These are phyloP conservation scores for Terana coerulea DNA, from an alignment of 768 basidiomycete genomes.

Conservation along the genomic window DNA sequence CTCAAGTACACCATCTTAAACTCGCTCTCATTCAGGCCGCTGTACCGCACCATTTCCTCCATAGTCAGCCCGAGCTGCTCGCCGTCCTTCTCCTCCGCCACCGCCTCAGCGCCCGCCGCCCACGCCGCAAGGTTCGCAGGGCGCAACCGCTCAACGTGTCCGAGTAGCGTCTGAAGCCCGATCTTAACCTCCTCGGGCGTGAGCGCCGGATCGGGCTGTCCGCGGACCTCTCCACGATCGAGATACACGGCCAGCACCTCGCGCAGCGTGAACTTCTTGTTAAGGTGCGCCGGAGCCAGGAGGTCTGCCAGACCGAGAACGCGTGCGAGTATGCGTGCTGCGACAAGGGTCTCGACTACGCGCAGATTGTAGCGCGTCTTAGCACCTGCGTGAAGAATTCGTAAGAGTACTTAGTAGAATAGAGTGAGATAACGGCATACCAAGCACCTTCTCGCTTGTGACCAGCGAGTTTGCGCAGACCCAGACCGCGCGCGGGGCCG, in stretches of 20 bases:
- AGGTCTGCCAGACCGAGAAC: constrained; percentile 51
- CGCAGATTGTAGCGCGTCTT: constrained; percentile 83
- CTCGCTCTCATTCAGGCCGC: constrained; percentile 47
- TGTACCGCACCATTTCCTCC: constrained; percentile 69
- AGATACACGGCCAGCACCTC: constrained; percentile 61
- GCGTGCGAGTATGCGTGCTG: constrained; percentile 71
- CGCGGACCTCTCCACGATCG: constrained; percentile 19
- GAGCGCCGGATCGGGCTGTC: constrained; percentile 39
- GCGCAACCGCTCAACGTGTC: constrained; percentile 50
- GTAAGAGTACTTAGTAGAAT: too few relatives aligned
- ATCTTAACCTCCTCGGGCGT: constrained; percentile 41
- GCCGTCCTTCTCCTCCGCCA: constrained; percentile 30
- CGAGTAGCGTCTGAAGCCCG: constrained; percentile 44
- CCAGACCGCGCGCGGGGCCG: constrained; percentile 45
- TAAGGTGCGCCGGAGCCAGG: constrained; percentile 17
- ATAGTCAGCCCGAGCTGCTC: constrained; percentile 60
- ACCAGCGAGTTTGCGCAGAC: constrained; percentile 84
- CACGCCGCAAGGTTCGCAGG: constrained; percentile 46
- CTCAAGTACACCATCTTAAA: constrained; percentile 72
- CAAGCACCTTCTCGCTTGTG: constrained; percentile 68
- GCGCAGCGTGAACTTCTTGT: constrained; percentile 58
- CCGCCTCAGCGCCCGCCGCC: constrained; percentile 24
- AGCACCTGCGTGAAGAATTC: too few relatives aligned
- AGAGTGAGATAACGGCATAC: neutral
- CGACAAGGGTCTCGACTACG: constrained; percentile 88